Conservation (phyloP, 345 rosid genomes). For the Physaria fendleri region DNA sequence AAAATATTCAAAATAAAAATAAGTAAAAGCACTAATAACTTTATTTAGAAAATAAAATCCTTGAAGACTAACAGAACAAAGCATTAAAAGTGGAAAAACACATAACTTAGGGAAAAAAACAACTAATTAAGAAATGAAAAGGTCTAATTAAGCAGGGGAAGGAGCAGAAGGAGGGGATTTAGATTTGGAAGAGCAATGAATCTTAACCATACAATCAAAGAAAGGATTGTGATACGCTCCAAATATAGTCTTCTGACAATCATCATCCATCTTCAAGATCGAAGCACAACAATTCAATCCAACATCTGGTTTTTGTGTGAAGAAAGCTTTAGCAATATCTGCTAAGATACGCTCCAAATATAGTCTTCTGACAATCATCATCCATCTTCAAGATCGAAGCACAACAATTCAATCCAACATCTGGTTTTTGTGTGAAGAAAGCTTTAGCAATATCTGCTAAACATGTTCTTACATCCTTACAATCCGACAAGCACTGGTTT, state of each 20-base stretch:
- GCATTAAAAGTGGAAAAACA: background rate
- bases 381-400: conserved; percentile 19
- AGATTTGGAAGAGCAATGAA: conserved; percentile 19
- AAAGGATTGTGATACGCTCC: conserved; percentile 26
- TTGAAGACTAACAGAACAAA: background rate
- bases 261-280: conserved; percentile 16
- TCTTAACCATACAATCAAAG: conserved; percentile 17
- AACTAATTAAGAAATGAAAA: background rate
- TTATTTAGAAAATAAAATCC: background rate
- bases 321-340: conserved; percentile 15
- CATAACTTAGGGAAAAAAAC: background rate
- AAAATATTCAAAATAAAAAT: background rate
- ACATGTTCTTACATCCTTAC: conserved; percentile 27
- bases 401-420: conserved; percentile 14
- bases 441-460: conserved; percentile 12
- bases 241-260: conserved; percentile 27
- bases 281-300: conserved; percentile 17
- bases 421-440: conserved; percentile 16
- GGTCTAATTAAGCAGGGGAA: conserved; percentile 18
- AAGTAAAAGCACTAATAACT: background rate
- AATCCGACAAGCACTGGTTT: conserved; percentile 25
- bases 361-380: conserved; percentile 23
- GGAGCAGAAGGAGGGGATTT: conserved; percentile 18
- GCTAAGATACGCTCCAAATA: conserved; percentile 26
- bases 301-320: conserved; percentile 13